These are phyloP conservation scores for Stephania cephalantha DNA, from an alignment of 164 flowering plant genomes.

Conservation along the genomic window DNA sequence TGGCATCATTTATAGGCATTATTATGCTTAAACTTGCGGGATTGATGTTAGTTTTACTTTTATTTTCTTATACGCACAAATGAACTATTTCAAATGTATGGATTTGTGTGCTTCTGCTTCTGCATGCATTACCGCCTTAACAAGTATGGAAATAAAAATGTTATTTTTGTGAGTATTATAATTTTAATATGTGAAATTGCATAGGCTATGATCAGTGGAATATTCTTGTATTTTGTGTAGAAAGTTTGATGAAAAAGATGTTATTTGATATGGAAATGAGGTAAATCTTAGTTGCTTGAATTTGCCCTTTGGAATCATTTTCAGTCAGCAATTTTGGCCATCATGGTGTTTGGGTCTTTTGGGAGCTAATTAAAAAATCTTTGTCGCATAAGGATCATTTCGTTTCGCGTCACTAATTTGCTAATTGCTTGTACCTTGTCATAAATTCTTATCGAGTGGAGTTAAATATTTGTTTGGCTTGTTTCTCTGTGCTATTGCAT, in stretches of 20 bases:
- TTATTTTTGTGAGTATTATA: too few species aligned
- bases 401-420: background rate
- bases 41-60: too few species aligned
- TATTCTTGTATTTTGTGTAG: too few species aligned
- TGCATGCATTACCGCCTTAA: too few species aligned
- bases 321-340: background rate
- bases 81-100: too few species aligned
- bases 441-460: background rate
- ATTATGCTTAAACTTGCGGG: too few species aligned
- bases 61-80: too few species aligned
- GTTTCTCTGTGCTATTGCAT: background rate
- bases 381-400: background rate
- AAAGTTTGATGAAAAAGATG: background rate
- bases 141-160: too few species aligned
- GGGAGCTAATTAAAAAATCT: background rate
- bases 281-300: background rate
- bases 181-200: too few species aligned
- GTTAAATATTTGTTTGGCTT: background rate
- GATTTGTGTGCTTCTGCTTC: too few species aligned
- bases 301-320: background rate
- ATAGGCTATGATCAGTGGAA: too few species aligned
- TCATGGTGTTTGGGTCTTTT: background rate
- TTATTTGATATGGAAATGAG: background rate
- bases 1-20: too few species aligned
- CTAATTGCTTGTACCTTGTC: background rate